Conservation (phyloP, 306 rosid species). For the Macrotyloma uniflorum region DNA sequence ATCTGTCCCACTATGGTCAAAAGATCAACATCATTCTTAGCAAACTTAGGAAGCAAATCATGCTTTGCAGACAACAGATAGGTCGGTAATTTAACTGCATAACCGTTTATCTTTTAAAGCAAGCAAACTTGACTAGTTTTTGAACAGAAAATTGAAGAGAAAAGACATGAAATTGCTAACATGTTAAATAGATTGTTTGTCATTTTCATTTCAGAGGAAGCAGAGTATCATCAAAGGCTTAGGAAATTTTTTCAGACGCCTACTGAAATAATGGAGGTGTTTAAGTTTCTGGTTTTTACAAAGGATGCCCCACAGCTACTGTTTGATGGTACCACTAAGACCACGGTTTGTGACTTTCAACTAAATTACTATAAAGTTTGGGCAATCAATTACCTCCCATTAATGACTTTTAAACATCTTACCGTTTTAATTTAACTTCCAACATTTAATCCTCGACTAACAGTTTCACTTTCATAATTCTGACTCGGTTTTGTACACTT, state of each 20-base stretch:
- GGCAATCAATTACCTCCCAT: not conserved
- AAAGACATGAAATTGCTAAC: not conserved
- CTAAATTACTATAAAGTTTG: not conserved
- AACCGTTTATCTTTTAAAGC: not conserved
- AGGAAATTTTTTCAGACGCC: slow-evolving; percentile 44
- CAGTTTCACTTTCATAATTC: too few relatives aligned
- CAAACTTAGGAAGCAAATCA: slow-evolving; percentile 56
- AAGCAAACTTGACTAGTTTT: not conserved
- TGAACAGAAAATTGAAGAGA: not conserved
- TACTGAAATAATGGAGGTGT: slow-evolving; percentile 47
- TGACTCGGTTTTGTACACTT: too few relatives aligned
- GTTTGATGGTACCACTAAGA: slow-evolving; percentile 56
- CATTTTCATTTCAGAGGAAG: slow-evolving; percentile 33
- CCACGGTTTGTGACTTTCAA: slow-evolving; percentile 28
- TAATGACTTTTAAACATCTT: not conserved
- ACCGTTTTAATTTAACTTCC: not conserved
- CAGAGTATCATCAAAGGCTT: slow-evolving; percentile 13
- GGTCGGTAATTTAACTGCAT: slow-evolving; percentile 36
- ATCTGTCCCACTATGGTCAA: slow-evolving; percentile 62
- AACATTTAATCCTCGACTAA: not conserved
- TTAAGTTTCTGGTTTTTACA: slow-evolving; percentile 41
- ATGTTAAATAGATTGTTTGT: not conserved
- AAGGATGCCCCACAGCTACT: slow-evolving; percentile 47
- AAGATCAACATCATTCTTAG: slow-evolving; percentile 57
- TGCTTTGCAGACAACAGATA: slow-evolving; percentile 45